These are phyloP conservation scores for Salix exigua DNA, from an alignment of 345 rosid species.

Conservation along the genomic window DNA sequence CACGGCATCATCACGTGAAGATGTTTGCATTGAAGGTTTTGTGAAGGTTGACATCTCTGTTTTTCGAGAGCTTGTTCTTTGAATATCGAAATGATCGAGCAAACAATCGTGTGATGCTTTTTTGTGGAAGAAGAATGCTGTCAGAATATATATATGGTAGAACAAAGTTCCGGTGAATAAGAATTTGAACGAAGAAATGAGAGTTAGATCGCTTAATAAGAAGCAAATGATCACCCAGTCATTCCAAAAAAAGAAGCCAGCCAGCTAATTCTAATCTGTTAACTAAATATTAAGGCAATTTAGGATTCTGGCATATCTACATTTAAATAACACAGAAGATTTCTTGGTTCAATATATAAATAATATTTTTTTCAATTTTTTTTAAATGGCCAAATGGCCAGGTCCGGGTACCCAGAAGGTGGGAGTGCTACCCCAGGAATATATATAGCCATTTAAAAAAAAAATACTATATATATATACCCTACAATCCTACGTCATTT, in stretches of 20 bases:
- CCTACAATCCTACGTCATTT: not conserved
- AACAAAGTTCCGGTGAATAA: too few relatives aligned
- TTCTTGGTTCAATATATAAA: too few relatives aligned
- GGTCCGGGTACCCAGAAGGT: too few relatives aligned
- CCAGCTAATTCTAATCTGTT: not conserved
- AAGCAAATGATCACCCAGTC: not conserved
- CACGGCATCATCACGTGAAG: constrained; percentile 52
- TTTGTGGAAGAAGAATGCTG: not conserved
- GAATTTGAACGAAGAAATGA: not conserved
- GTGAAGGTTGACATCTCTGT: constrained; percentile 38
- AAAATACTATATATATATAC: not conserved
- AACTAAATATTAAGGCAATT: not conserved
- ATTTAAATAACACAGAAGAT: too few relatives aligned
- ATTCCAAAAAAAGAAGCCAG: not conserved
- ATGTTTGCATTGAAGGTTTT: constrained; percentile 32
- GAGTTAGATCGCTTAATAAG: not conserved
- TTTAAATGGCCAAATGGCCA: too few relatives aligned
- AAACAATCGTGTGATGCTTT: not conserved
- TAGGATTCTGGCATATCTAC: too few relatives aligned
- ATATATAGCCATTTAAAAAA: too few relatives aligned
- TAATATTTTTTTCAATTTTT: too few relatives aligned
- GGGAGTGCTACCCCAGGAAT: too few relatives aligned
- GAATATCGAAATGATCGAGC: not conserved
- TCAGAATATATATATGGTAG: not conserved
- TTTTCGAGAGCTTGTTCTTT: not conserved